These are phyloP conservation scores for Pisolithus marmoratus DNA, from an alignment of 768 basidiomycete species.

Conservation along the genomic window DNA sequence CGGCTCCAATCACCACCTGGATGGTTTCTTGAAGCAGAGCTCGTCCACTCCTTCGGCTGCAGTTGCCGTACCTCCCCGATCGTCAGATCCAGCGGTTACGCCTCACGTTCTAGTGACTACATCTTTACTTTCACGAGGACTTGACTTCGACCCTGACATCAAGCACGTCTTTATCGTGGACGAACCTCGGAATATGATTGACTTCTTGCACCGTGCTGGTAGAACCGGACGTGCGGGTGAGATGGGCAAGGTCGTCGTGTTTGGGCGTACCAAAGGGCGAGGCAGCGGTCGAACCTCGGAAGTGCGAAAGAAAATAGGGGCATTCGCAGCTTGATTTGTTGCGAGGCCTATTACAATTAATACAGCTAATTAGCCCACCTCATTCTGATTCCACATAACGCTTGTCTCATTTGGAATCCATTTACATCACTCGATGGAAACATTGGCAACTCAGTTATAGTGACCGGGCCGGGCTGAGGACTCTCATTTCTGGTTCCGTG, in stretches of 20 bases:
- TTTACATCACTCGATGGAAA: too few species aligned
- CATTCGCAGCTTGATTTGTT: constrained; percentile 19
- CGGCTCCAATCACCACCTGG: constrained; percentile 74
- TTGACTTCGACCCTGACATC: constrained; percentile 78
- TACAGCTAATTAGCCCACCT: too few species aligned
- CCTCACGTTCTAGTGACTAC: constrained; percentile 83
- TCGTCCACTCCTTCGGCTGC: constrained; percentile 1
- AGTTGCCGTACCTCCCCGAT: constrained; percentile 6
- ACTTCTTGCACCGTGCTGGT: constrained; percentile 90
- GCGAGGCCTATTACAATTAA: too few species aligned
- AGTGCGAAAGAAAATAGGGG: constrained; percentile 45
- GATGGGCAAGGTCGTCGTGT: constrained; percentile 67
- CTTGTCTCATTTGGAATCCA: too few species aligned
- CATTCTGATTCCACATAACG: too few species aligned
- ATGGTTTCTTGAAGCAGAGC: constrained; percentile 54
- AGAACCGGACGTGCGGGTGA: constrained; percentile 72
- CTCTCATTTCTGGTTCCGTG: too few species aligned
- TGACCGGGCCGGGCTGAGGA: too few species aligned
- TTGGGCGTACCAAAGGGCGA: constrained; percentile 64
- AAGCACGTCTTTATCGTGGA: constrained; percentile 84
- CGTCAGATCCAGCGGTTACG: constrained; percentile 23
- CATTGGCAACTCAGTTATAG: too few species aligned
- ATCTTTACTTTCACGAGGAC: constrained; percentile 82
- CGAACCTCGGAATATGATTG: constrained; percentile 83
- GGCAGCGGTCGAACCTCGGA: constrained; percentile 50